Base-by-base conservation (phyloP, 108 stramenopile species). In the Stephanodiscus triporus region DNA sequence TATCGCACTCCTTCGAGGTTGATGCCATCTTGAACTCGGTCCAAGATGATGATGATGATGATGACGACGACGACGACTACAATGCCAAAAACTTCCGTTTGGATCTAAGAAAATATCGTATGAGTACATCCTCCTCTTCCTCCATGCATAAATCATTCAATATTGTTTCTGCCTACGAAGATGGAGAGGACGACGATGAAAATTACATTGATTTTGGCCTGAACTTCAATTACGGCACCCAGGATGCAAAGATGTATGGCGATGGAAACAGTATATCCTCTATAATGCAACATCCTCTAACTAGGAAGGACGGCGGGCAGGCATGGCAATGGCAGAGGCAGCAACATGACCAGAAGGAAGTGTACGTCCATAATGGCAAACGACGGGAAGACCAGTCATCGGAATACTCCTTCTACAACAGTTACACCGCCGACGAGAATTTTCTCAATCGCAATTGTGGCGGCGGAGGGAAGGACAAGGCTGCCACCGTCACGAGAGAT, bases 11-110 rank as follows among this genome's bases (percentile, higher is more conserved):
- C 45, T 67, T 70, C 61, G 83, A 84, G 32, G 79, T 84, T 14
- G 83, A 84, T 81, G 78, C 80, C 54, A 84, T 84, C 62, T 75
- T 84, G 17, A 57, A 72, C 47, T 77, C 83, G 0, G 50, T 77
- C 22, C 27, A 61, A 40, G 73, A 75, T 42, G 76, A 73, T 22
- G 81, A 82, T 36, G 76, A 77, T 30, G 51, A 72, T 17, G 66
- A 70, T 29, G 64, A 79, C 0, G 55, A 75, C 1, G 54, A 63
- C 13, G 19, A 74, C 11, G 10, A 42, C 11, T 14, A 45, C 16
- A 16, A 14, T 3, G 14, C 14, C 43, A 45, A 45, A 17, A 17
- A 45, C 43, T 45, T 16, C 14, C 14, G 11, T 45, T 45, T 45
- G 43, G 43, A 45, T 45, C 11, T 45, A 16, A 45, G 42, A 51